Evolutionary conservation across 192 early-diverging fungal species (phyloP), one percentile per base, ranked within the genome.

Genomic region (Dissophora globulifera): DNA sequence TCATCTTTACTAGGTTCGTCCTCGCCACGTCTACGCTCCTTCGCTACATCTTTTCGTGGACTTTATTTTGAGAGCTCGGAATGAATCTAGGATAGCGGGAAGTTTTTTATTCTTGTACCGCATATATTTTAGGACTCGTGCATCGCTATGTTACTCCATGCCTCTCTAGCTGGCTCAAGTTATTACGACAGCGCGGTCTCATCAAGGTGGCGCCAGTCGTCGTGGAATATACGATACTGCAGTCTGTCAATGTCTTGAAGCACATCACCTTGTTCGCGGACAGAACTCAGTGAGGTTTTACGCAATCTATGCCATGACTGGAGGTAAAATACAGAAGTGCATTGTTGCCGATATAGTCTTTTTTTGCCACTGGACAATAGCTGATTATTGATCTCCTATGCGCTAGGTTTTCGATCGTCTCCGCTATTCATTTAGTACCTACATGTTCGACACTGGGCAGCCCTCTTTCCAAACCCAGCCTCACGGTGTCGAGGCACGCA

Each of bases 271-370:
- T 40, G 93, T 99, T 30, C 91, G 98, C 23, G 98, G 96, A 9
- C 98, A 99, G 78, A 89, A 93, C 50, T 89, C 91, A 17, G 91
- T 99, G 69, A 99, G 98, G 79, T 86, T 99, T 31, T 98, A 98
- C 50, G 94, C 98, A 47, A 97, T 99, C 38, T 98, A 95, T 67
- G 97, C 96, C 68, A n/a, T 87, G 91, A 25, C 83, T 99, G 46
- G 98, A 99, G 78, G 92, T 96, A 62, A 25, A 19, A 38, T 38
- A 38, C 35, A 38, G 7, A 9, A 20, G 20, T 20, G 16, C 7
- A 9, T 9, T 9, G 6, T n/a, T n/a, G n/a, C n/a, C 13, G 7
- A 6, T 6, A 9, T 9, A 6, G 6, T 38, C 7, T 9, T 38
- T 6, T 38, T 13, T 9, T 13, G 13, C 35, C 9, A 8, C 26